Evolutionary conservation across 371 early-diverging fungal genomes (phyloP).

Genomic region (Enterospora canceri): DNA sequence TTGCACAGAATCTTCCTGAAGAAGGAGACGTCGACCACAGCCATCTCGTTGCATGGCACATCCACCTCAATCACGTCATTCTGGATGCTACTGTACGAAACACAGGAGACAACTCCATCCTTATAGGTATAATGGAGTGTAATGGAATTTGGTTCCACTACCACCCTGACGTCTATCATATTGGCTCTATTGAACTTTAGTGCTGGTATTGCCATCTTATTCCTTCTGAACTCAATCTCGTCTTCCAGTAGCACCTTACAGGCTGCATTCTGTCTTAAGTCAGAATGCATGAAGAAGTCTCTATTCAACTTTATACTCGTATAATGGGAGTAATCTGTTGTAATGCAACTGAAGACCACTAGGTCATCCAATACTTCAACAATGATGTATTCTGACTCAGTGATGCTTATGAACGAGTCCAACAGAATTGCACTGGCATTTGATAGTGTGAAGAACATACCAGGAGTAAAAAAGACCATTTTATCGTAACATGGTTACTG

Average conservation of each 20-base stretch:
- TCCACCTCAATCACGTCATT: not conserved
- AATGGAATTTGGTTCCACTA: not conserved
- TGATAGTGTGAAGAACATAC: not conserved
- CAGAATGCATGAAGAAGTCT: not conserved
- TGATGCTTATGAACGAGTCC: not conserved
- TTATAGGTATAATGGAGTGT: not conserved
- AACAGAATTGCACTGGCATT: not conserved
- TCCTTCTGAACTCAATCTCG: not conserved
- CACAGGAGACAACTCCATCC: not conserved
- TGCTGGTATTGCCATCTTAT: not conserved
- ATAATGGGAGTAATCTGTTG: not conserved
- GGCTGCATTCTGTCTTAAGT: not conserved
- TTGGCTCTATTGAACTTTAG: not conserved
- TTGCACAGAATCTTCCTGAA: not conserved
- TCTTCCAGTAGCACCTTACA: not conserved
- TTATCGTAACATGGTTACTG: too few relatives aligned
- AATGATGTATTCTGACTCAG: not conserved
- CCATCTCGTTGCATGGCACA: not conserved
- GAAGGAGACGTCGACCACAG: not conserved
- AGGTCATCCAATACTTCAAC: not conserved
- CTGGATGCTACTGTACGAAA: not conserved
- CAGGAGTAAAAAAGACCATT: not conserved
- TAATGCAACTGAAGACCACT: not conserved
- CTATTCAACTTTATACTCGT: not conserved
- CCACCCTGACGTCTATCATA: too few relatives aligned